phyloP scores from a whole-genome alignment of 2,329 filamentous ascomycete genomes.

The Aspergillus calidoustus region DNA sequence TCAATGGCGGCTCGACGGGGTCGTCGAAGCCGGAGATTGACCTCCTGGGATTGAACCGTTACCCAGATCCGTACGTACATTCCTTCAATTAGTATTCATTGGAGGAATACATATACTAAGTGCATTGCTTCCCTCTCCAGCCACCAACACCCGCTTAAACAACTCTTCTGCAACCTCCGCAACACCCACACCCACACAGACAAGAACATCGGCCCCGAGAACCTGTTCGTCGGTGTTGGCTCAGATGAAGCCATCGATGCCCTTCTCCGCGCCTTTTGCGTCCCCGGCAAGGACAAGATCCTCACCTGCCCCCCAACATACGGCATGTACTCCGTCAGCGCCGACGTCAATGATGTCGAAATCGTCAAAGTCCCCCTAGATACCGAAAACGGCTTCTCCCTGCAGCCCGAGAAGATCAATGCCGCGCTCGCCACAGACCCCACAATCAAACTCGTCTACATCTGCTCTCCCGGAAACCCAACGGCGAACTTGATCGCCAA shows the following conservation, averaged over 20 bases:
- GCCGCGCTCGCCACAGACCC: slow-evolving; percentile 66
- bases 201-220: slow-evolving; percentile 73
- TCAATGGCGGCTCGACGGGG: slow-evolving; percentile 45
- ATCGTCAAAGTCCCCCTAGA: slow-evolving; percentile 86
- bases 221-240: slow-evolving; percentile 93
- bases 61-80: slow-evolving; percentile 75
- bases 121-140: slow-evolving; percentile 35
- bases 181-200: slow-evolving; percentile 80
- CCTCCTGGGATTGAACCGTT: slow-evolving; percentile 83
- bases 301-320: slow-evolving; percentile 96
- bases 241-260: slow-evolving; percentile 97
- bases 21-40: slow-evolving; percentile 66
- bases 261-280: slow-evolving; percentile 89
- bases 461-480: slow-evolving; percentile 95
- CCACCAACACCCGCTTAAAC: slow-evolving; percentile 86
- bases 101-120: not conserved
- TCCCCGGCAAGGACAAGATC: slow-evolving; percentile 84
- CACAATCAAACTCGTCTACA: slow-evolving; percentile 83
- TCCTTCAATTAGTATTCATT: slow-evolving; percentile 4
- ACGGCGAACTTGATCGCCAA: slow-evolving; percentile 81
- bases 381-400: slow-evolving; percentile 70
- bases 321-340: slow-evolving; percentile 96
- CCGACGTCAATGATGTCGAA: slow-evolving; percentile 88
- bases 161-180: slow-evolving; percentile 81
- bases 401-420: slow-evolving; percentile 73